Evolutionary conservation across 345 rosid genomes (phyloP).

Genomic region (Sonneratia alba): DNA sequence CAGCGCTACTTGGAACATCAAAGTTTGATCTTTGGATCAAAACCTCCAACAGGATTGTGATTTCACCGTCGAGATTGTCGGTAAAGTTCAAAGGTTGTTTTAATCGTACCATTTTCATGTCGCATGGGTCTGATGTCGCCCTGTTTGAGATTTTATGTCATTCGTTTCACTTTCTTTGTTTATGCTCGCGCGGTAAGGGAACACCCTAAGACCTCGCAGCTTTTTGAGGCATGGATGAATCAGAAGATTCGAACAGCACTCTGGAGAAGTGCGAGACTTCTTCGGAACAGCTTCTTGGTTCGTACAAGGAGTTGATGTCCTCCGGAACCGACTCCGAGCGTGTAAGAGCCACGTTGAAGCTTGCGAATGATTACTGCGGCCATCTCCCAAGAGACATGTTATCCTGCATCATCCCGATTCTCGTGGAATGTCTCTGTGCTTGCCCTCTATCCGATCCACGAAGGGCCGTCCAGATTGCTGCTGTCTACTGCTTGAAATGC

Average conservation of each 20-base stretch:
- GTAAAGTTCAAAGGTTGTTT: no score
- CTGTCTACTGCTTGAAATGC: slow-evolving; percentile 1
- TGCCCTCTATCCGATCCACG: not conserved
- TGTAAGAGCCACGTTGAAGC: not conserved
- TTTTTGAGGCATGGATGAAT: not conserved
- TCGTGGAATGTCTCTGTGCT: not conserved
- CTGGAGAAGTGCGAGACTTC: not conserved
- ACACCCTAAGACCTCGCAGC: not conserved
- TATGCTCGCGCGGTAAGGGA: not conserved
- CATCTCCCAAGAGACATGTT: not conserved
- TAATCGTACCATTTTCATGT: not conserved
- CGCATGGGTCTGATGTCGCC: not conserved
- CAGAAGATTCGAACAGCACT: not conserved
- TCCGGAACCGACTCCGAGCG: not conserved
- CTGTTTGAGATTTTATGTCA: not conserved
- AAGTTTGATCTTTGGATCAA: not conserved
- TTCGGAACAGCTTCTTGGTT: not conserved
- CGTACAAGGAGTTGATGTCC: not conserved
- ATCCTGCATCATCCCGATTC: not conserved
- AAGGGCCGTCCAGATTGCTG: not conserved
- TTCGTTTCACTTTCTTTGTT: not conserved
- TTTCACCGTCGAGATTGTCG: no score
- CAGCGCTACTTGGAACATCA: not conserved
- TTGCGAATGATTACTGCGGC: not conserved
- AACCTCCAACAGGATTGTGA: no score